Evolutionary conservation across 2,329 filamentous ascomycete species (phyloP).

Genomic region (Calonectria crousiana): DNA sequence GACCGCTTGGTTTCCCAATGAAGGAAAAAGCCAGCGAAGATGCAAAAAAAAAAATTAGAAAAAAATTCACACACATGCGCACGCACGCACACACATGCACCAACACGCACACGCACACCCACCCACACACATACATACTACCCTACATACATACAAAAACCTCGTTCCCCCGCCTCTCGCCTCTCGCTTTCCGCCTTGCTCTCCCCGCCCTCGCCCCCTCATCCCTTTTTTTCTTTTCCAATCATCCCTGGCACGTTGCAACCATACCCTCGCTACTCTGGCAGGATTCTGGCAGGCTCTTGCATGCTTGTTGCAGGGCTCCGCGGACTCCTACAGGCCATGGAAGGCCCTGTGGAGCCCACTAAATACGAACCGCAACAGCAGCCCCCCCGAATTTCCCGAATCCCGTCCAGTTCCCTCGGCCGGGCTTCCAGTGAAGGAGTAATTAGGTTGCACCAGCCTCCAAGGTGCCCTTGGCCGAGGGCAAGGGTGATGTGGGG

Average conservation of each 20-base stretch:
- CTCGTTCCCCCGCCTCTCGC: background rate
- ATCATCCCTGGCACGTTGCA: background rate
- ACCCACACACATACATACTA: too few species aligned
- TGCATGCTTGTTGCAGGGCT: background rate
- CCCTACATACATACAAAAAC: background rate
- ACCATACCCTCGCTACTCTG: background rate
- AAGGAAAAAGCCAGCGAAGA: background rate
- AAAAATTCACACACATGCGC: too few species aligned
- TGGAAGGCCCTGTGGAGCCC: background rate
- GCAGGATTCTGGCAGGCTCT: background rate
- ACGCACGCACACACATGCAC: too few species aligned
- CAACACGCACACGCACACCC: too few species aligned
- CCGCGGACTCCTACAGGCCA: background rate
- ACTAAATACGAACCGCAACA: background rate
- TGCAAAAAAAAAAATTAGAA: background rate
- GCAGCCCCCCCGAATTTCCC: background rate
- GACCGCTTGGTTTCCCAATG: background rate
- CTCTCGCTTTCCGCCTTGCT: background rate
- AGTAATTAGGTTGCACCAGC: slow-evolving; percentile 2
- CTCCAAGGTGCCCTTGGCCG: background rate
- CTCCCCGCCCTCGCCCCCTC: background rate
- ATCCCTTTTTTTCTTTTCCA: background rate
- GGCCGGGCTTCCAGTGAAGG: background rate
- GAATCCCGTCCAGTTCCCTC: background rate
- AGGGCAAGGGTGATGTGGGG: background rate